Evolutionary conservation across 257 asterid species (phyloP), one percentile per base, ranked within the genome.

Genomic region (Nicotiana sylvestris): DNA sequence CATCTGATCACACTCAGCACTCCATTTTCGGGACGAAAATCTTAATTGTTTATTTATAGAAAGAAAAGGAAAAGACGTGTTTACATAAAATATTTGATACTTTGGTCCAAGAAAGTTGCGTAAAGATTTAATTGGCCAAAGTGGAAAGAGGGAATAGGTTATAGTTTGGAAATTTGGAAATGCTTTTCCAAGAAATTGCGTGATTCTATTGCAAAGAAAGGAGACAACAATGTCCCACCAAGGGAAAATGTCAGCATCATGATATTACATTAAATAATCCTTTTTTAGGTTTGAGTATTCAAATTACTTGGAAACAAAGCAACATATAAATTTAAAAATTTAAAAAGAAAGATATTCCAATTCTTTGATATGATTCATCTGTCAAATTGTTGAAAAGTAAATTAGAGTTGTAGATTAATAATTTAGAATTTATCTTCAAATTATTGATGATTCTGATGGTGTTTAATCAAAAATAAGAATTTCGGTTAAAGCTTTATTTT

Each of bases 101-200:
- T 43, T 70, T 70, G 18, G 78, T 70, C 78, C 58, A 70, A 70
- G n/a, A 33, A 70, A 70, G n/a, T 70, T 43, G 60, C 78, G 60
- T 43, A 43, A 43, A 43, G 78, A 70, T 43, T 21, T 46, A 72
- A 21, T 46, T 27, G 61, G 49, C 37, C 12, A 72, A 21, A 12
- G 37, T 46, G 37, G 78, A 25, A 72, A 21, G 46, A 11, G 25
- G 7, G 37, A 69, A 69, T 37, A 25, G 18, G 56, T 37, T 37
- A 9, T 10, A 9, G 10, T 37, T 68, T 68, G 7, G 32, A 4
- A 68, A 65, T 2, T 21, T 46, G 10, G 4, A 21, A 72, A 72
- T 12, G 51, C 39, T 72, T 72, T 46, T 72, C 78, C 61, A 72
- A 25, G 79, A 72, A 72, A 46, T 72, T 72, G 35, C 79, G 61